Evolutionary conservation across 495 filamentous ascomycete genomes (phyloP), one percentile per base, ranked within the genome.

Genomic region (Thermochaetoides thermophila): DNA sequence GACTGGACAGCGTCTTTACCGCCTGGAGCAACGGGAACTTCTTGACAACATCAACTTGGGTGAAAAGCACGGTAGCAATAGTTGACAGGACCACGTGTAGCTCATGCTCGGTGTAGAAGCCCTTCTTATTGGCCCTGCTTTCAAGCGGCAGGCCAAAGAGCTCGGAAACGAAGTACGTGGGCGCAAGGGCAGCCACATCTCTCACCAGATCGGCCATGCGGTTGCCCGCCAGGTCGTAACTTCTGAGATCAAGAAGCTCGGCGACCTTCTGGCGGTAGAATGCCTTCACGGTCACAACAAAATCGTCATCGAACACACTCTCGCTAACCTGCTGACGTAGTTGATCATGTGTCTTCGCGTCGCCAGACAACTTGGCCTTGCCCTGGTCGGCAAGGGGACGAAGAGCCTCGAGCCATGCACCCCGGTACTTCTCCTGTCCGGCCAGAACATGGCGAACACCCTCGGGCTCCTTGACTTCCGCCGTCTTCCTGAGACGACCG

Each of bases 51-150:
- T 74, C 70, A 1, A 54, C 35, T 14, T 64, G 57, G 22, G 50
- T 56, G 46, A 68, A 74, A 28, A 73, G 54, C 17, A 46, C 49
- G 11, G 51, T 57, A 46, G 73, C 84, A 35, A 85, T 66, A 17
- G 75, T 62, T 1, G 78, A 64, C 5, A 91, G 57, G n/a, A 76
- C 70, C 53, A 70, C 73, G 54, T 84, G 85, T 38, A 89, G 56
- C 55, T 89, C 81, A 23, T 86, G 71, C 43, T 81, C 78, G 6
- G 73, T 80, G 57, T 84, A 86, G 21, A 83, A 56, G 4, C 78
- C 80, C 38, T 67, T 68, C 8, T 73, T 64, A 45, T 76, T 72
- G 17, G 74, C 68, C 38, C 73, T 67, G 22, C 71, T 76, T 57
- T 81, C 79, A 38, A 92, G 57, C 0, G 83, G 77, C 2, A 92